phyloP scores from a whole-genome alignment of 768 basidiomycete species.

The Phaeolepiota aurea region DNA sequence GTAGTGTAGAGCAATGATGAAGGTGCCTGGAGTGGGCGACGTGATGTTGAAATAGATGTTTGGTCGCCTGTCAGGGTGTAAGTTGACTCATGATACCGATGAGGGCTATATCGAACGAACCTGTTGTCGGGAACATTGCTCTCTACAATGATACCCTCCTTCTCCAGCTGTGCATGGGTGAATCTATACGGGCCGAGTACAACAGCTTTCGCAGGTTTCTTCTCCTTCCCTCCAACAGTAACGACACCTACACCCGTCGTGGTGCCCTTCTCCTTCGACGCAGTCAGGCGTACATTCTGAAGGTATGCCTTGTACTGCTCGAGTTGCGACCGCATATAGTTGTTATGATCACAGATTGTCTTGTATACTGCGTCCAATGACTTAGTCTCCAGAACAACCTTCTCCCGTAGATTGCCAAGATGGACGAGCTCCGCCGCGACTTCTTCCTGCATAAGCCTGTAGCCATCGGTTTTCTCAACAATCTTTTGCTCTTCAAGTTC shows the following conservation, averaged over 20 bases:
- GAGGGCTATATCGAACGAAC: conserved; percentile 31
- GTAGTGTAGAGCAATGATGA: conserved; percentile 98
- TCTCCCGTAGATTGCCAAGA: conserved; percentile 93
- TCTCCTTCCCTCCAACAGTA: conserved; percentile 94
- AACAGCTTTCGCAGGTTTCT: conserved; percentile 78
- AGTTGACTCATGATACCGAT: conserved; percentile 4
- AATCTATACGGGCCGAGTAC: conserved; percentile 95
- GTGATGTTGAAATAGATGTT: conserved; percentile 99
- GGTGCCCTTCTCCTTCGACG: conserved; percentile 82
- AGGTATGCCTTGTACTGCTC: conserved; percentile 99
- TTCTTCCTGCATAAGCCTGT: conserved; percentile 95
- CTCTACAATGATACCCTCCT: conserved; percentile 98
- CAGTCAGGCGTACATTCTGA: conserved; percentile 90
- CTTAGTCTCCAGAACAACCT: conserved; percentile 87
- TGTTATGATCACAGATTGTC: conserved; percentile 99
- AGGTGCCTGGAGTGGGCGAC: conserved; percentile 95
- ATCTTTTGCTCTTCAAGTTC: conserved; percentile 89
- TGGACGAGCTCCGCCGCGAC: conserved; percentile 93
- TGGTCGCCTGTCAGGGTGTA: conserved; percentile 55
- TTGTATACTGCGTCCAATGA: conserved; percentile 96
- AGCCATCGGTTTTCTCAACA: conserved; percentile 75
- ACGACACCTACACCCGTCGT: conserved; percentile 91
- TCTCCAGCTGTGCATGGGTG: conserved; percentile 96
- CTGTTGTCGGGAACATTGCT: conserved; percentile 98
- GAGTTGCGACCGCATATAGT: conserved; percentile 89